Percentiles rank a stretch among this genome's conserved stretches.
These are phyloP conservation scores for Candida maesae DNA, from an alignment of 805 yeast species.

Conservation along the genomic window DNA sequence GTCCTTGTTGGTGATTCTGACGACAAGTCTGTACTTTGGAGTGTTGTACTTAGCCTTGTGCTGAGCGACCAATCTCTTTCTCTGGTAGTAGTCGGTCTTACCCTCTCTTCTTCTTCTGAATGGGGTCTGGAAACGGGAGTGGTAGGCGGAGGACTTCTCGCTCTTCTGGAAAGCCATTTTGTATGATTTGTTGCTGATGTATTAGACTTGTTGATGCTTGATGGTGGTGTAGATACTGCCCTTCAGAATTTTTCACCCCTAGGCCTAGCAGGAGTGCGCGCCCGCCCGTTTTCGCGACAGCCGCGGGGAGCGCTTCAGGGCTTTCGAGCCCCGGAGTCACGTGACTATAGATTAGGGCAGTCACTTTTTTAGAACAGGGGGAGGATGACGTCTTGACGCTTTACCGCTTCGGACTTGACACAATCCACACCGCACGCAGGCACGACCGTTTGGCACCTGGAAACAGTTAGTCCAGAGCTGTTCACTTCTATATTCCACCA, in stretches of 20 bases:
- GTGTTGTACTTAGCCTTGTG: slow-evolving; percentile 99
- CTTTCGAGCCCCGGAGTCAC: not conserved
- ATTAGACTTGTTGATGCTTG: not conserved
- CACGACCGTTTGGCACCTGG: too few species aligned
- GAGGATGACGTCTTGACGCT: too few species aligned
- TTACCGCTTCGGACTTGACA: too few species aligned
- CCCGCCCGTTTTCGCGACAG: not conserved
- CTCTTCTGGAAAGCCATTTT: slow-evolving; percentile 76
- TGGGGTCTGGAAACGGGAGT: slow-evolving; percentile 99
- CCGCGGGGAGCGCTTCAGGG: too few species aligned
- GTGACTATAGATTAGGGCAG: too few species aligned
- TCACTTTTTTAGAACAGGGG: too few species aligned
- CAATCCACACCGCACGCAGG: too few species aligned
- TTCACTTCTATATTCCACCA: too few species aligned
- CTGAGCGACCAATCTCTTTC: slow-evolving; percentile 99
- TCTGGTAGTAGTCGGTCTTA: slow-evolving; percentile 99
- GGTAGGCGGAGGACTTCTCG: slow-evolving; percentile 85
- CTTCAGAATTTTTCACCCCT: slow-evolving; percentile 1
- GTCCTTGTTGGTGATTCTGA: slow-evolving; percentile 99
- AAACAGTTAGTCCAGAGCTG: too few species aligned
- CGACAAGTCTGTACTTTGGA: slow-evolving; percentile 99
- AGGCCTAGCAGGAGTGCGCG: not conserved
- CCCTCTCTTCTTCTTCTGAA: slow-evolving; percentile 99
- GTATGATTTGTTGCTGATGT: not conserved
- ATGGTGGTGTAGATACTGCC: not conserved